Conservation (phyloP, 352 stramenopile species). For the Phytophthora citricola region DNA sequence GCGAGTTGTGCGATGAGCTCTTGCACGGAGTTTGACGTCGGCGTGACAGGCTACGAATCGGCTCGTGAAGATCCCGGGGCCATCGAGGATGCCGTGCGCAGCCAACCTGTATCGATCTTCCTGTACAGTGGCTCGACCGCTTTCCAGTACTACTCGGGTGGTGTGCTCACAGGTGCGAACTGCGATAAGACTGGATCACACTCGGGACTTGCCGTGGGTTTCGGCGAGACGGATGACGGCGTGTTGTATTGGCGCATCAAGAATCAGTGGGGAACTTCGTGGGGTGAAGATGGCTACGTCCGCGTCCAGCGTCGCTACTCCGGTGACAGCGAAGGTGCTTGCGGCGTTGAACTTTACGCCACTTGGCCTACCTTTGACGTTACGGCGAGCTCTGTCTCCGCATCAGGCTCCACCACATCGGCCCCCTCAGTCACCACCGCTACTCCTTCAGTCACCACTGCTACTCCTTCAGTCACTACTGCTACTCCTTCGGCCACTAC, state of each 20-base stretch:
- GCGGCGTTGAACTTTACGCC: constrained; percentile 61
- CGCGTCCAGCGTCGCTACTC: constrained; percentile 63
- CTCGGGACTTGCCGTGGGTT: constrained; percentile 70
- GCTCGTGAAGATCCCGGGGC: constrained; percentile 44
- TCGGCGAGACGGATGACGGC: constrained; percentile 53
- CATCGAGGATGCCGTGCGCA: constrained; percentile 55
- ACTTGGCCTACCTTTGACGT: constrained; percentile 61
- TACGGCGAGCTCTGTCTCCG: neutral
- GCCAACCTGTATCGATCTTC: constrained; percentile 62
- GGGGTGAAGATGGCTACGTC: constrained; percentile 76
- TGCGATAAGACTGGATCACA: constrained; percentile 65
- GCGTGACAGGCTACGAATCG: constrained; percentile 57
- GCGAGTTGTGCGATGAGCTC: constrained; percentile 39
- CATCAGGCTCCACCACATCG: constrained; percentile 9
- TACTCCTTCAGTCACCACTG: constrained; percentile 13
- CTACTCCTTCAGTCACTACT: constrained; percentile 12
- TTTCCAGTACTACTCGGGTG: constrained; percentile 72
- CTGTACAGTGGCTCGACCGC: constrained; percentile 65
- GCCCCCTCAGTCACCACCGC: constrained; percentile 17
- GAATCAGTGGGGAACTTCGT: constrained; percentile 76
- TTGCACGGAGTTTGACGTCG: constrained; percentile 55
- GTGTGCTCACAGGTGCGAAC: constrained; percentile 63
- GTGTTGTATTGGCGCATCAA: constrained; percentile 69
- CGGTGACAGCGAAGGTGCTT: constrained; percentile 56
- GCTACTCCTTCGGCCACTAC: constrained; percentile 13